A percentile compares a stretch with the other conserved stretches of the same genome.
Conservation (phyloP, 1,139 yeast species). For the Casaregolazyma suthepensis region DNA sequence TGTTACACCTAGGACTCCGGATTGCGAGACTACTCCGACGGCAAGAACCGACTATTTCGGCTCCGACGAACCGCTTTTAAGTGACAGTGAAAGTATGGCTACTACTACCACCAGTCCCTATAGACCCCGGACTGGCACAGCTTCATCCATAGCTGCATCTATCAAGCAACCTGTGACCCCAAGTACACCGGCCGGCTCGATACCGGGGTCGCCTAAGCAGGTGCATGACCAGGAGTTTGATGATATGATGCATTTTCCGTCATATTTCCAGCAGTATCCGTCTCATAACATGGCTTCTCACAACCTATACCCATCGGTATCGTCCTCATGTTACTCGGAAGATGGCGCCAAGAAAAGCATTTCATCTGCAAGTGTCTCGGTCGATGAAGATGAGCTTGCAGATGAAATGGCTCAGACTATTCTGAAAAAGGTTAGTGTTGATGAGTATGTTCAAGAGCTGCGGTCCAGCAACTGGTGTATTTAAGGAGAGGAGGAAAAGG, state of each 20-base stretch:
- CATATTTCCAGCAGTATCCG: conserved; percentile 5
- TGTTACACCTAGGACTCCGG: neutral
- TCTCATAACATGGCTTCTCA: too few species aligned
- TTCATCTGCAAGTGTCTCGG: neutral
- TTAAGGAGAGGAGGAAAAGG: conserved; percentile 4
- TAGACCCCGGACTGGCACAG: conserved; percentile 1
- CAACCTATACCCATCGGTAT: conserved; percentile 4
- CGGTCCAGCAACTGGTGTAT: conserved; percentile 25
- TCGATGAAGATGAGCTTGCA: conserved; percentile 25
- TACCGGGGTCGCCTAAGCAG: neutral
- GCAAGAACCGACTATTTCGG: neutral
- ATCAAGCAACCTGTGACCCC: conserved; percentile 6
- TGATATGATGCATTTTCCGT: neutral
- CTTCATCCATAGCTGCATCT: conserved; percentile 13
- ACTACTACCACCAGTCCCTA: neutral
- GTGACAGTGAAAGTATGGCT: neutral
- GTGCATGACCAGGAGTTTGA: conserved; percentile 4
- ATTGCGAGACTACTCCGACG: neutral
- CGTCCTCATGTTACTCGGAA: conserved; percentile 8
- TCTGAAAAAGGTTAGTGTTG: conserved; percentile 28
- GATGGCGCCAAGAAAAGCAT: neutral
- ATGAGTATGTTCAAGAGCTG: conserved; percentile 25
- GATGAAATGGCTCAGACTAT: conserved; percentile 34
- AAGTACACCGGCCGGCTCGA: conserved; percentile 8
- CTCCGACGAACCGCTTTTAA: neutral